A percentile compares a stretch with the other conserved stretches of the same genome.
Evolutionary conservation across 768 basidiomycete genomes (phyloP).

Genomic region (Rhizopogon vulgaris): DNA sequence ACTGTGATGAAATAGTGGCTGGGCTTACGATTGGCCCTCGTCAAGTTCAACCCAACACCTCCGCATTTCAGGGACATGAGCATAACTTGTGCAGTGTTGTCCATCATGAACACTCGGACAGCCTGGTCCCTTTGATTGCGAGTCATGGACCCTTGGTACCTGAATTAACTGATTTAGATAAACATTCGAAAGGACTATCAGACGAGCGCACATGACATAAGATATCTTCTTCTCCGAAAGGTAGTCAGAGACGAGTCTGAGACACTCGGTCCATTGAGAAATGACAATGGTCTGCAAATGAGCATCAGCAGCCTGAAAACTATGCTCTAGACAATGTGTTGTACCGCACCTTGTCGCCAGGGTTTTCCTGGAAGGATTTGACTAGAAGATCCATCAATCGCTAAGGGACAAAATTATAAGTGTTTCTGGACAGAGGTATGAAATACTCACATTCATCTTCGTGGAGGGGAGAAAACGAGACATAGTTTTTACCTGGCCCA

Average conservation of each 20-base stretch:
- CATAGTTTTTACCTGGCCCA: slow-evolving; percentile 37
- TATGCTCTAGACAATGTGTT: not conserved
- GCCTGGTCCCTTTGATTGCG: slow-evolving; percentile 45
- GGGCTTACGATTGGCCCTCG: slow-evolving; percentile 46
- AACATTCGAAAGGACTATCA: not conserved
- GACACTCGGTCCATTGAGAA: slow-evolving; percentile 65
- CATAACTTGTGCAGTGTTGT: slow-evolving; percentile 52
- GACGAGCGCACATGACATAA: slow-evolving; percentile 44
- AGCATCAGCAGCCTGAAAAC: not conserved
- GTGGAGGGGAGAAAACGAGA: slow-evolving; percentile 61
- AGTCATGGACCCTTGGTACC: slow-evolving; percentile 60
- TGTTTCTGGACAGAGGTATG: not conserved
- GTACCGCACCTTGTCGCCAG: slow-evolving; percentile 52
- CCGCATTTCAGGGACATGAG: slow-evolving; percentile 62
- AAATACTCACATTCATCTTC: slow-evolving; percentile 58
- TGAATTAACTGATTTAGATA: slow-evolving; percentile 12
- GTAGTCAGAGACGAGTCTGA: slow-evolving; percentile 59
- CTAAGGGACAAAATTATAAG: slow-evolving; percentile 19
- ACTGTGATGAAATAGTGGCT: not conserved
- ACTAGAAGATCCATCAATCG: slow-evolving; percentile 55
- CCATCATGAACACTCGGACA: slow-evolving; percentile 54
- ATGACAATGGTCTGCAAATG: slow-evolving; percentile 48
- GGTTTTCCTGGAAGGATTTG: slow-evolving; percentile 37
- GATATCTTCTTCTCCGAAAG: slow-evolving; percentile 44
- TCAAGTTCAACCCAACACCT: slow-evolving; percentile 49